Conservation (phyloP, 371 early-diverging fungal genomes). For the Rozella allomycis region DNA sequence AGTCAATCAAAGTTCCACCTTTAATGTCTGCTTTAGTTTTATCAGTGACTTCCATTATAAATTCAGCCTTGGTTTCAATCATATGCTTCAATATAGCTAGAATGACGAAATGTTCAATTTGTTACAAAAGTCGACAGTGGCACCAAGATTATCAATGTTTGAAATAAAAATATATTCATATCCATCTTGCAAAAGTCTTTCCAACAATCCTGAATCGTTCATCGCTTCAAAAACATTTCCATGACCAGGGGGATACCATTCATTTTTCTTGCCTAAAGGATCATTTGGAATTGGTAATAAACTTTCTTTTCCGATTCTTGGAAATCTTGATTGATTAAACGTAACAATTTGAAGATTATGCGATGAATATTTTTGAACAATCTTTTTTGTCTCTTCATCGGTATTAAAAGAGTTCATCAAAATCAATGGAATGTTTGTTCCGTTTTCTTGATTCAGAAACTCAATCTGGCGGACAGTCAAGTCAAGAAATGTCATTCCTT, state of each 20-base stretch:
- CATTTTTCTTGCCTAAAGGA: slow-evolving; percentile 14
- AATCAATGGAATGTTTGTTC: slow-evolving; percentile 84
- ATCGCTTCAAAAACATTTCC: slow-evolving; percentile 95
- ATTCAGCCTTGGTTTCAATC: slow-evolving; percentile 69
- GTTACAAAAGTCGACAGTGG: slow-evolving; percentile 71
- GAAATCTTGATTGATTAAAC: slow-evolving; percentile 93
- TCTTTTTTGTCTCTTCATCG: slow-evolving; percentile 83
- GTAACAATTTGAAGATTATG: slow-evolving; percentile 79
- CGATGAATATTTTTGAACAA: slow-evolving; percentile 84
- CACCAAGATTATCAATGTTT: slow-evolving; percentile 98
- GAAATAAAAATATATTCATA: slow-evolving; percentile 98
- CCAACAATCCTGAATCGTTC: slow-evolving; percentile 79
- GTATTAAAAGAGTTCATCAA: slow-evolving; percentile 99
- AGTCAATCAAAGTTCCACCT: slow-evolving; percentile 97
- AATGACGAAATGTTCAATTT: not conserved
- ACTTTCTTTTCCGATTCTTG: slow-evolving; percentile 84
- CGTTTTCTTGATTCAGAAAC: slow-evolving; percentile 64
- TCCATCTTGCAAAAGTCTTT: slow-evolving; percentile 81
- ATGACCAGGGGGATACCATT: slow-evolving; percentile 97
- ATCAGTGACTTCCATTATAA: slow-evolving; percentile 98
- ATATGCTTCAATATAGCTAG: slow-evolving; percentile 71
- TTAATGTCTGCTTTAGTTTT: slow-evolving; percentile 99
- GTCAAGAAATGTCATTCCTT: slow-evolving; percentile 95
- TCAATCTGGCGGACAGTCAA: slow-evolving; percentile 96
- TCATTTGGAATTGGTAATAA: slow-evolving; percentile 57